Percentiles rank a stretch among this genome's conserved stretches.
phyloP scores from a whole-genome alignment of 345 rosid genomes.

The Salix koriyanagi region DNA sequence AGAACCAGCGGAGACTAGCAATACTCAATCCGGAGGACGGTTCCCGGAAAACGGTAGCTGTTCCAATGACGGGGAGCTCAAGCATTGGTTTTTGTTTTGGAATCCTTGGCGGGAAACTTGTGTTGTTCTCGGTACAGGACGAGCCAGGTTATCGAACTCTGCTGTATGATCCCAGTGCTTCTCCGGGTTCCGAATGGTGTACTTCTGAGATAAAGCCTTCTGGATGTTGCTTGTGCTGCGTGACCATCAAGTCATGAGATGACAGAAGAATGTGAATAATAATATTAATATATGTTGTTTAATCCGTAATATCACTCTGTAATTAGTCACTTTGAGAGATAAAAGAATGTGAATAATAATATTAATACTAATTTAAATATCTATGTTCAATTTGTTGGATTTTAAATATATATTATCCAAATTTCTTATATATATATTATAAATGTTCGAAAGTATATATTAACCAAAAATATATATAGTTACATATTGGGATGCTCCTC shows the following conservation, averaged over 20 bases:
- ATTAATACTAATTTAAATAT: no score
- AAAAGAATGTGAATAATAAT: no score
- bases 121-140: conserved; percentile 58
- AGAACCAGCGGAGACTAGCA: conserved; percentile 69
- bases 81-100: conserved; percentile 68
- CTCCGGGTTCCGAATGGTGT: conserved; percentile 72
- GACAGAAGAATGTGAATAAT: no score
- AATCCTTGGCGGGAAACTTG: conserved; percentile 63
- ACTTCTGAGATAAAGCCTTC: conserved; percentile 61
- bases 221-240: conserved; percentile 64
- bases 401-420: no score
- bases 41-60: conserved; percentile 71
- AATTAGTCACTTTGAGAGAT: no score
- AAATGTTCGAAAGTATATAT: background rate
- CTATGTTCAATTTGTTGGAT: no score
- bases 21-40: conserved; percentile 57
- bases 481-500: background rate
- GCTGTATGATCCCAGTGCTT: conserved; percentile 68
- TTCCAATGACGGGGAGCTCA: conserved; percentile 73
- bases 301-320: no score
- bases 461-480: background rate
- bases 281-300: no score
- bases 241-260: conserved; percentile 63
- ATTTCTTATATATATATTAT: no score
- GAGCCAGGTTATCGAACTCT: conserved; percentile 49